Percentiles rank a stretch among this genome's conserved stretches.
phyloP scores from a whole-genome alignment of 257 asterid species.

The Penstemon barbatus region DNA sequence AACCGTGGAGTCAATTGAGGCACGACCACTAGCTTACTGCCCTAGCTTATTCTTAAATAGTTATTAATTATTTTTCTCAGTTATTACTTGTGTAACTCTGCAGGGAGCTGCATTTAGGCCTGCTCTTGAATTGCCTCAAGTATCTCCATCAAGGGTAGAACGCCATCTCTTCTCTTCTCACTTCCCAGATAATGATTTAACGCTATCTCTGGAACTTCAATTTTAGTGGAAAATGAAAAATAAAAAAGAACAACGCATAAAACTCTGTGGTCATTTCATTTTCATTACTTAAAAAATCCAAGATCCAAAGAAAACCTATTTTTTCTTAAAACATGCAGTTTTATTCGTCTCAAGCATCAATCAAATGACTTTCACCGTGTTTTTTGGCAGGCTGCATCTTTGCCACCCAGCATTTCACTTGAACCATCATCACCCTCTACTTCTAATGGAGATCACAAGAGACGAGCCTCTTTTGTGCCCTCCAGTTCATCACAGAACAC shows the following conservation, averaged over 20 bases:
- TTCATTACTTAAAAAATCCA: too few relatives aligned
- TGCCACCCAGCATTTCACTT: slow-evolving; percentile 46
- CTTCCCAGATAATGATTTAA: slow-evolving; percentile 12
- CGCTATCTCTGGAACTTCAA: too few relatives aligned
- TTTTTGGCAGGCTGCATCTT: slow-evolving; percentile 51
- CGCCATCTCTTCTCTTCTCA: slow-evolving; percentile 8
- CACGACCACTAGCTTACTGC: slow-evolving; percentile 32
- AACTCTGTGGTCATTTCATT: too few relatives aligned
- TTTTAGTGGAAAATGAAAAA: too few relatives aligned
- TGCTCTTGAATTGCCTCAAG: slow-evolving; percentile 58
- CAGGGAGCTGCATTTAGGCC: slow-evolving; percentile 59
- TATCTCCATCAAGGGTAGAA: slow-evolving; percentile 74
- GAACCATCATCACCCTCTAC: slow-evolving; percentile 68
- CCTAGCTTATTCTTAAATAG: slow-evolving; percentile 13
- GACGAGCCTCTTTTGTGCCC: slow-evolving; percentile 22
- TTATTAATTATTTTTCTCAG: not conserved
- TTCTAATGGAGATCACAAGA: slow-evolving; percentile 47
- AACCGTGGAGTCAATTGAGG: slow-evolving; percentile 66
- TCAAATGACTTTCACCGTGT: not conserved
- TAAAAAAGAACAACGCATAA: too few relatives aligned
- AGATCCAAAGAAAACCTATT: too few relatives aligned
- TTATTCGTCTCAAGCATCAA: not conserved
- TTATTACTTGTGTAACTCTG: slow-evolving; percentile 16
- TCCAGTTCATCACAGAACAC: slow-evolving; percentile 36
- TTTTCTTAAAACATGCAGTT: not conserved